phyloP scores from a whole-genome alignment of 257 asterid species.

The Nicotiana tomentosiformis region DNA sequence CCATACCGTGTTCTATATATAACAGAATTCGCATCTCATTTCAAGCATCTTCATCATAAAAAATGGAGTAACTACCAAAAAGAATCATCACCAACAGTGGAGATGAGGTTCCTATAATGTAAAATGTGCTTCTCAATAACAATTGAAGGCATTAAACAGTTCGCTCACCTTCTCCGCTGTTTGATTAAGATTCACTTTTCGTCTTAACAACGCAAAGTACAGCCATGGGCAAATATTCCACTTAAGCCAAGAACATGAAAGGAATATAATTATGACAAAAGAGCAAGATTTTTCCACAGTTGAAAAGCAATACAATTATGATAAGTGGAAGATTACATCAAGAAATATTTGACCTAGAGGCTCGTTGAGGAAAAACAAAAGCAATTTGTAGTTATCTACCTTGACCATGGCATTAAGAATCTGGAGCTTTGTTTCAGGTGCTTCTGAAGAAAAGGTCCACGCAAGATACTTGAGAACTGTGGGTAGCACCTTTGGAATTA shows the following conservation, averaged over 20 bases:
- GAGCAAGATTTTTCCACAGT: neutral
- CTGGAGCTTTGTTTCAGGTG: slow-evolving; percentile 87
- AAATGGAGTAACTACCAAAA: neutral
- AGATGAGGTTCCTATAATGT: neutral
- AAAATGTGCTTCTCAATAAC: neutral
- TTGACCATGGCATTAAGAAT: slow-evolving; percentile 73
- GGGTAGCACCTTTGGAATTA: slow-evolving; percentile 62
- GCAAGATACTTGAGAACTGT: slow-evolving; percentile 69
- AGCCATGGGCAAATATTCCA: neutral
- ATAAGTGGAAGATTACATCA: neutral
- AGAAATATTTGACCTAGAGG: neutral
- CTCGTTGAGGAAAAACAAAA: slow-evolving; percentile 6
- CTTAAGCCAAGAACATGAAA: slow-evolving; percentile 4
- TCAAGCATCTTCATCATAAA: neutral
- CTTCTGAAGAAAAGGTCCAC: slow-evolving; percentile 60
- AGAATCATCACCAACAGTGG: neutral
- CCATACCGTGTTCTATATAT: neutral
- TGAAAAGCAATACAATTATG: neutral
- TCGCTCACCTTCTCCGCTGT: neutral
- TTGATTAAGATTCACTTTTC: neutral
- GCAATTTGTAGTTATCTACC: slow-evolving; percentile 35
- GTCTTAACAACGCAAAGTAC: neutral
- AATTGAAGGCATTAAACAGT: neutral
- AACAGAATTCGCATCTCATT: neutral
- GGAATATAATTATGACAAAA: neutral